A percentile compares a stretch with the other conserved stretches of the same genome.
These are phyloP conservation scores for Brassica balearica DNA, from an alignment of 441 rosid species.

Conservation along the genomic window DNA sequence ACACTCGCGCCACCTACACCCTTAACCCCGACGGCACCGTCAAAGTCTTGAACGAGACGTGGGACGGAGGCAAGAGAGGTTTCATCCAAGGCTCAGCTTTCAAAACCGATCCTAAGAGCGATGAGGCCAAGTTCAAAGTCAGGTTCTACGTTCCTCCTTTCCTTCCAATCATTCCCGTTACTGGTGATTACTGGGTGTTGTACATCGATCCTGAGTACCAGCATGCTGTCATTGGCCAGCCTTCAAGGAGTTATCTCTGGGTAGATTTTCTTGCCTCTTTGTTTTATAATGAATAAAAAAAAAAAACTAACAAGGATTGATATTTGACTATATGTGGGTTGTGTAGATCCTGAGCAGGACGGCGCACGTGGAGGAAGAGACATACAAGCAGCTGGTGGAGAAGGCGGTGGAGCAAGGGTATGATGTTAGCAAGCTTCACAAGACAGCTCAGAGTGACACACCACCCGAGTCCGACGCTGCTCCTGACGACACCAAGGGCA, in stretches of 20 bases:
- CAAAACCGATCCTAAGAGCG: conserved; percentile 73
- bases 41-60: conserved; percentile 84
- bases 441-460: conserved; percentile 68
- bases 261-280: conserved; percentile 36
- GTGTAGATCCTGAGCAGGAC: conserved; percentile 75
- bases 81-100: conserved; percentile 75
- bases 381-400: conserved; percentile 61
- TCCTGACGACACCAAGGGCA: conserved; percentile 71
- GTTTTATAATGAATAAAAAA: neutral
- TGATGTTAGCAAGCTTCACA: conserved; percentile 75
- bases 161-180: conserved; percentile 78
- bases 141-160: conserved; percentile 90
- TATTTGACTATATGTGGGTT: neutral
- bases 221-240: conserved; percentile 77
- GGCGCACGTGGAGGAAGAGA: conserved; percentile 64
- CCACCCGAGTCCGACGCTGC: conserved; percentile 64
- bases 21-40: conserved; percentile 77
- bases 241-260: conserved; percentile 82
- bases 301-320: neutral
- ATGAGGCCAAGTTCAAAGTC: conserved; percentile 94
- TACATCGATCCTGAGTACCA: conserved; percentile 66
- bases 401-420: conserved; percentile 71
- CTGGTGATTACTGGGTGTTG: conserved; percentile 87
- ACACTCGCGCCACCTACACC: conserved; percentile 85
- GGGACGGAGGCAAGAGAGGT: conserved; percentile 72